A percentile compares a stretch with the other conserved stretches of the same genome.
Evolutionary conservation across 768 basidiomycete genomes (phyloP).

Genomic region (Russula earlei): DNA sequence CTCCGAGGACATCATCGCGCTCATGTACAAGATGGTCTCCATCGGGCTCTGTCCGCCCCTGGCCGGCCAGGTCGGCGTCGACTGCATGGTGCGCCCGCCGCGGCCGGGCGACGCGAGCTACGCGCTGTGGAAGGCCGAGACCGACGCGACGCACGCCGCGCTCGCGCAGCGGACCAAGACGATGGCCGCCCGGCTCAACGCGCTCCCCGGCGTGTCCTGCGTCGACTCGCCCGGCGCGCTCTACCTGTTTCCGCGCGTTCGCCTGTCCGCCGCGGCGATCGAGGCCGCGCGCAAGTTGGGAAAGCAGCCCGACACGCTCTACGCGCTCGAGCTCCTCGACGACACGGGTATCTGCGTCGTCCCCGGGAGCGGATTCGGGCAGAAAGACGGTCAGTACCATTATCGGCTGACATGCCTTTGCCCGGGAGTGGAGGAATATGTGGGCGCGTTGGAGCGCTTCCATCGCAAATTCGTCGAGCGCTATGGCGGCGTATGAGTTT

Average conservation of each 20-base stretch:
- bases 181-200: conserved; percentile 76
- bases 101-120: conserved; percentile 67
- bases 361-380: conserved; percentile 91
- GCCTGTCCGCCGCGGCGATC: conserved; percentile 61
- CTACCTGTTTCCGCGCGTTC: conserved; percentile 85
- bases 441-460: conserved; percentile 72
- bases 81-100: conserved; percentile 89
- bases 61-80: conserved; percentile 87
- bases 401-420: conserved; percentile 91
- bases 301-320: conserved; percentile 83
- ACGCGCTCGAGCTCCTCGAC: conserved; percentile 76
- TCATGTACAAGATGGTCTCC: conserved; percentile 94
- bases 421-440: conserved; percentile 90
- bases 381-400: conserved; percentile 84
- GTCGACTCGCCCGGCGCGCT: conserved; percentile 86
- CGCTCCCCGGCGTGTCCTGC: conserved; percentile 81
- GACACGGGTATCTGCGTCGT: conserved; percentile 90
- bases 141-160: conserved; percentile 64
- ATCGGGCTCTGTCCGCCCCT: conserved; percentile 86
- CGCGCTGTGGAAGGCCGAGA: conserved; percentile 74
- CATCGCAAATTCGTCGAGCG: conserved; percentile 50
- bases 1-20: conserved; percentile 61
- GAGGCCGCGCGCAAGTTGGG: conserved; percentile 61
- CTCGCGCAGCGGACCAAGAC: conserved; percentile 57
- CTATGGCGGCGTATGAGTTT: conserved; percentile 28